A percentile compares a stretch with the other conserved stretches of the same genome.
Evolutionary conservation across 805 yeast species (phyloP).

Genomic region (Candida patagonica): DNA sequence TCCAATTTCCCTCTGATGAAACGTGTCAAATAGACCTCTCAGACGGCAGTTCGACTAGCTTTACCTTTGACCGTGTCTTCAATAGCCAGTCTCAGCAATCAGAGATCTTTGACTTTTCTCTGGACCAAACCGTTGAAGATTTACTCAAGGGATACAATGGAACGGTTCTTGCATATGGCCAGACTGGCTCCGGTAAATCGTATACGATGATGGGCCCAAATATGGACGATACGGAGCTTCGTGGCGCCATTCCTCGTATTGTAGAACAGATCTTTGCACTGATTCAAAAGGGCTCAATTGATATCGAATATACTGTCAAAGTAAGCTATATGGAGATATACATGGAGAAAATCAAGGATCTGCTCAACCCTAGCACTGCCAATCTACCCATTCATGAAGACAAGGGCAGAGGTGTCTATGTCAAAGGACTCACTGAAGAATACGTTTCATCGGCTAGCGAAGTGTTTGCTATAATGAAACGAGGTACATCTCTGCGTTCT

Average conservation of each 20-base stretch:
- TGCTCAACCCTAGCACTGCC: conserved; percentile 38
- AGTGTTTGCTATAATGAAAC: conserved; percentile 45
- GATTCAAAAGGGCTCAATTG: conserved; percentile 37
- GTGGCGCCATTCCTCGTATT: conserved; percentile 68
- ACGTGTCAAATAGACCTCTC: conserved; percentile 20
- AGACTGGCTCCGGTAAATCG: conserved; percentile 69
- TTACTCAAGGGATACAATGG: conserved; percentile 70
- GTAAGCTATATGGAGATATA: conserved; percentile 76
- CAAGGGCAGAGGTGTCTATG: conserved; percentile 54
- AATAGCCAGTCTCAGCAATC: conserved; percentile 41
- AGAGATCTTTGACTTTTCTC: conserved; percentile 50
- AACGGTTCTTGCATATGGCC: conserved; percentile 71
- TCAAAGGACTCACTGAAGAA: conserved; percentile 56
- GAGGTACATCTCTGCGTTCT: conserved; percentile 49
- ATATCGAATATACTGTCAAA: conserved; percentile 55
- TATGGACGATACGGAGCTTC: conserved; percentile 29
- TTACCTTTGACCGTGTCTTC: conserved; percentile 62
- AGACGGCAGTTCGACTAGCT: conserved; percentile 27
- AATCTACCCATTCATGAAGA: conserved; percentile 55
- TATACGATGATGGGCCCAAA: conserved; percentile 64
- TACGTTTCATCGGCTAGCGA: conserved; percentile 53
- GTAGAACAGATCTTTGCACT: conserved; percentile 53
- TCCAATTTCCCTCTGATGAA: conserved; percentile 19
- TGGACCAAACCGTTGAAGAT: conserved; percentile 57
- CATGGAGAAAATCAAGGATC: conserved; percentile 66